Percentiles rank a stretch among this genome's conserved stretches.
phyloP scores from a whole-genome alignment of 108 stramenopile genomes.

The Skeletonema costatum region DNA sequence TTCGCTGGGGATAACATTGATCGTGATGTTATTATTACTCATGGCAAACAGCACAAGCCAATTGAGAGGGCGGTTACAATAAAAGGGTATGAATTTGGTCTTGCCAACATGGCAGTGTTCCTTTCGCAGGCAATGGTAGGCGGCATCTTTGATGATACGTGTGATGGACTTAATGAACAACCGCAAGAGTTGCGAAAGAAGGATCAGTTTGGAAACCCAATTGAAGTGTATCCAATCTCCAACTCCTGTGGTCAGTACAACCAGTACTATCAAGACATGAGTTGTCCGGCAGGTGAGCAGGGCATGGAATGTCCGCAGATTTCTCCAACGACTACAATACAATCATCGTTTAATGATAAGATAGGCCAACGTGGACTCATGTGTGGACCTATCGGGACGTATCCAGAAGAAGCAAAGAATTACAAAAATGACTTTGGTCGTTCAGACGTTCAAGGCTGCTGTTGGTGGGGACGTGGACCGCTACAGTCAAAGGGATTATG shows the following conservation, averaged over 20 bases:
- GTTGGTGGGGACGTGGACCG: conserved; percentile 48
- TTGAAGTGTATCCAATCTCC: conserved; percentile 16
- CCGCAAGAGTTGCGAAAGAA: neutral
- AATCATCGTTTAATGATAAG: conserved; percentile 11
- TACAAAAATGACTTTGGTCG: conserved; percentile 11
- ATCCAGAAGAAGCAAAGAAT: neutral
- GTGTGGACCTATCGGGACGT: conserved; percentile 15
- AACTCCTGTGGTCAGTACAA: conserved; percentile 35
- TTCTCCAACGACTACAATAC: conserved; percentile 18
- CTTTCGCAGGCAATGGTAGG: conserved; percentile 53
- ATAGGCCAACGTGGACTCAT: neutral
- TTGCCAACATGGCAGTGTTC: conserved; percentile 52
- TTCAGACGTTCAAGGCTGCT: conserved; percentile 33
- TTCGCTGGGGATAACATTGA: conserved; percentile 20
- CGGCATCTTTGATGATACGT: conserved; percentile 46
- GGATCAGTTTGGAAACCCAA: neutral
- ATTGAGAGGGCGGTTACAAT: conserved; percentile 1
- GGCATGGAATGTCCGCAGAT: conserved; percentile 20
- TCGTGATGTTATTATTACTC: conserved; percentile 1
- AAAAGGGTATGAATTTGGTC: conserved; percentile 36
- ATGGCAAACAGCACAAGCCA: neutral
- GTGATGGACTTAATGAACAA: conserved; percentile 27
- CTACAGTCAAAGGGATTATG: conserved; percentile 28
- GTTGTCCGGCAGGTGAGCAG: conserved; percentile 21
- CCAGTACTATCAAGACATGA: conserved; percentile 26